Conservation (phyloP, 1,284 basidiomycete genomes). For the Sanghuangporus baumii region DNA sequence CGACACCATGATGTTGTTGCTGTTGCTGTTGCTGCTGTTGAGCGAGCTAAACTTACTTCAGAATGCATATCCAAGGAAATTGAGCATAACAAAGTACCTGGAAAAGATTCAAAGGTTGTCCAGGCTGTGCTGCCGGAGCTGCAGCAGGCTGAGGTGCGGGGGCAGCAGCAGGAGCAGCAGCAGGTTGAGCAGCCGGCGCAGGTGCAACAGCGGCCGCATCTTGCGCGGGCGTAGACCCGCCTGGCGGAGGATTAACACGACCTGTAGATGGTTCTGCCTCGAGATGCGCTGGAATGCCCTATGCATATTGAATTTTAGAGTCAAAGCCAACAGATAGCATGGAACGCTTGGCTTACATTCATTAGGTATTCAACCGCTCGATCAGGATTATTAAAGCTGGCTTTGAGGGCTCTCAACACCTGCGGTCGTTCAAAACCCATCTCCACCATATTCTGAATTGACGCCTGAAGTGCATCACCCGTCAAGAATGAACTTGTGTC, state of each 20-base stretch:
- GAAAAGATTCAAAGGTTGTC: slow-evolving; percentile 67
- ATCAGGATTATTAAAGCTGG: slow-evolving; percentile 97
- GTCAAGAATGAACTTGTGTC: slow-evolving; percentile 61
- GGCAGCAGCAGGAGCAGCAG: slow-evolving; percentile 33
- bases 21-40: slow-evolving; percentile 51
- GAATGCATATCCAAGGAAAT: slow-evolving; percentile 1
- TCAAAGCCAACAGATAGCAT: slow-evolving; percentile 1
- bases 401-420: slow-evolving; percentile 82
- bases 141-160: slow-evolving; percentile 25
- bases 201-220: slow-evolving; percentile 29
- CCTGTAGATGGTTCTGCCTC: slow-evolving; percentile 40
- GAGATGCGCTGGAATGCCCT: slow-evolving; percentile 82
- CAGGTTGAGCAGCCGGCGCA: slow-evolving; percentile 30
- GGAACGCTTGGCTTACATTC: slow-evolving; percentile 54
- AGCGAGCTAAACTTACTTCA: slow-evolving; percentile 44
- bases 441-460: slow-evolving; percentile 80
- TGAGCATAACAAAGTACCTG: slow-evolving; percentile 39
- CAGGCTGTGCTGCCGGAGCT: slow-evolving; percentile 29
- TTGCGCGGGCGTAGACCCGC: slow-evolving; percentile 19
- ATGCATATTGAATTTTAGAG: slow-evolving; percentile 10
- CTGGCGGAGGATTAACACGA: slow-evolving; percentile 28
- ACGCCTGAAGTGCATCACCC: slow-evolving; percentile 67
- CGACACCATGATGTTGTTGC: slow-evolving; percentile 33
- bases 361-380: slow-evolving; percentile 97
- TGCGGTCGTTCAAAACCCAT: slow-evolving; percentile 94